Evolutionary conservation across 352 stramenopile genomes (phyloP).

Genomic region (Globisporangium iwayamae): DNA sequence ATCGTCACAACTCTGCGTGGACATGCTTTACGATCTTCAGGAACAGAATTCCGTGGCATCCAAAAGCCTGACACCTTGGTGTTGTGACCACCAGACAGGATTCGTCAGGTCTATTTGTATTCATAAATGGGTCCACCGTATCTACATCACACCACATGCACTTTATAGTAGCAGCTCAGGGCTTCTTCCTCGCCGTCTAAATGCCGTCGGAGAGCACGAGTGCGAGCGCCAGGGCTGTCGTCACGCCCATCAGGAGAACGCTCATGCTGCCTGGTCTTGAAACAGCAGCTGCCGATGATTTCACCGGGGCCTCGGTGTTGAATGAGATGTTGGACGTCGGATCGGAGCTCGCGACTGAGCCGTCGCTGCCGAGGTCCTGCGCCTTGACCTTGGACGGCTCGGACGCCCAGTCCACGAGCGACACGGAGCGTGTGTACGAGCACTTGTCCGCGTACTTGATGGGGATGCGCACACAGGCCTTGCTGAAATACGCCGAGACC

Average conservation of each 20-base stretch:
- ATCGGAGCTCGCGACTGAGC: background rate
- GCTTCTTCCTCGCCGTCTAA: background rate
- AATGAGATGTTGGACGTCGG: constrained; percentile 17
- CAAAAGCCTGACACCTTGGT: too few relatives aligned
- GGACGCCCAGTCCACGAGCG: constrained; percentile 48
- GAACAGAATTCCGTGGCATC: too few relatives aligned
- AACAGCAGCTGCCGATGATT: background rate
- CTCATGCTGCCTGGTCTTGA: background rate
- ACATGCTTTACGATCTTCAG: too few relatives aligned
- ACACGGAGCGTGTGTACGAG: constrained; percentile 38
- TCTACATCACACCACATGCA: background rate
- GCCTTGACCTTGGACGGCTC: constrained; percentile 27
- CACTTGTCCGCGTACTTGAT: constrained; percentile 53
- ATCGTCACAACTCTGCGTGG: too few relatives aligned
- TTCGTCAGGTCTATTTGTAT: too few relatives aligned
- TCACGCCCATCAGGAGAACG: background rate
- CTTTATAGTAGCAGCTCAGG: background rate
- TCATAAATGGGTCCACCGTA: too few relatives aligned
- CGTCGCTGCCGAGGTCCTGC: constrained; percentile 5
- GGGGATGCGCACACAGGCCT: constrained; percentile 45
- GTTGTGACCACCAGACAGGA: too few relatives aligned
- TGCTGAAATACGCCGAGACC: constrained; percentile 31
- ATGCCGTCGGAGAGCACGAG: constrained; percentile 1
- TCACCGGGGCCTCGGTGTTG: constrained; percentile 2
- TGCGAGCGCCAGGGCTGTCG: background rate